Base-by-base conservation (phyloP, 169 alveolate species). In the Cryptosporidium parvum region DNA sequence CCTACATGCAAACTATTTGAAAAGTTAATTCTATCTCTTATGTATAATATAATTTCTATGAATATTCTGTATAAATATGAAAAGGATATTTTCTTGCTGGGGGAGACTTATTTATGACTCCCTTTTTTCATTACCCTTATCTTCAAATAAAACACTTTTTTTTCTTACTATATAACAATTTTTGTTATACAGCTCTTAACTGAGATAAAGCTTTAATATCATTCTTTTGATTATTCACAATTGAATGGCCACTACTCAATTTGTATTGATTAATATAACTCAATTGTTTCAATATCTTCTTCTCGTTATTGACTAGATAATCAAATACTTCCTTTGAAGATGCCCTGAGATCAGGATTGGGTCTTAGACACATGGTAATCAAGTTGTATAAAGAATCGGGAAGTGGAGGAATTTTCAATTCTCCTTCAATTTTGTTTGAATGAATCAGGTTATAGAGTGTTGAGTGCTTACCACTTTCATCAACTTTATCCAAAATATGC, bases 291-390 rank as follows among this genome's bases (percentile, higher is more conserved):
- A 62, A 37, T 31, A 80, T 80, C 42, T 80, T 80, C 7, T 58
- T 45, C 29, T 80, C 68, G 26, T 80, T 80, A 23, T 62, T 62
- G 16, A 80, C 80, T 29, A 80, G 31, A 29, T 62, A 80, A 18
- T 80, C 80, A 62, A 80, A 80, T 10, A 80, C 89, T 44, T 80
- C 89, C 53, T 14, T 29, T 9, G 89, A 80, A n/a, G 89, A 61
- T 23, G 89, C 89, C 67, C 89, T 80, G 3, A 80, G 67, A 2
- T 62, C 75, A 45, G 89, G 89, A 80, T 80, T 80, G 23, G 89
- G 75, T 45, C 75, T 80, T 59, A 80, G 42, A 18, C 89, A 80
- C 89, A 80, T 80, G 10, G 67, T 42, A 59, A 80, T 80, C 53
- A 80, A 67, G 48, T 80, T 80, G 45, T 80, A 80, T 45, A 80